Conservation (phyloP, 768 basidiomycete species). For the Leucosporidium yakuticum region DNA sequence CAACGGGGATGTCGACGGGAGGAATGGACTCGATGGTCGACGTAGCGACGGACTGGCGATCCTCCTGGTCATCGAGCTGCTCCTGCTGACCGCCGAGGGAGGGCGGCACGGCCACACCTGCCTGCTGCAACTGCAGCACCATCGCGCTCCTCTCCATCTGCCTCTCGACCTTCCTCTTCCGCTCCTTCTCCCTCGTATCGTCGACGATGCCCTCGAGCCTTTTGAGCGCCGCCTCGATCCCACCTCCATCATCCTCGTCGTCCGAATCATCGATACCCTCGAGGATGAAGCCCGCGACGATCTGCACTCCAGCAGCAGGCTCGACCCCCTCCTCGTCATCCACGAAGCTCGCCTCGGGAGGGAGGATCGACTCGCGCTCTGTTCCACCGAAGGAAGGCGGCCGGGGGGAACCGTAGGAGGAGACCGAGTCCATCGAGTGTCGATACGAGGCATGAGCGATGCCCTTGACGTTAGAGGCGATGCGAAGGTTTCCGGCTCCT, state of each 20-base stretch:
- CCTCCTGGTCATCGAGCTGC: too few relatives aligned
- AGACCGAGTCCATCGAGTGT: constrained; percentile 11
- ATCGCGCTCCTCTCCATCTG: constrained; percentile 34
- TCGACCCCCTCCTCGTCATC: constrained; percentile 26
- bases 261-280: constrained; percentile 49
- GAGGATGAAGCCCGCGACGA: constrained; percentile 55
- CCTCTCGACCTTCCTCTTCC: constrained; percentile 31
- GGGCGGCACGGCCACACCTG: too few relatives aligned
- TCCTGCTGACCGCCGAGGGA: too few relatives aligned
- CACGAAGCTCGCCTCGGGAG: constrained; percentile 1
- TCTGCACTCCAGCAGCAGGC: constrained; percentile 2
- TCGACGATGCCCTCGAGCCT: constrained; percentile 83
- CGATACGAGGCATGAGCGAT: not conserved
- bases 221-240: constrained; percentile 72
- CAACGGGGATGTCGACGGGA: too few relatives aligned
- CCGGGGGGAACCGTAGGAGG: constrained; percentile 13
- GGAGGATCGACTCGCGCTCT: constrained; percentile 22
- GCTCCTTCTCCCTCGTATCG: constrained; percentile 52
- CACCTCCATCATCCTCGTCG: constrained; percentile 60
- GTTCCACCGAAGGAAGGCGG: constrained; percentile 3
- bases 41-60: not conserved
- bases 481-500: constrained; percentile 28
- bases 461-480: constrained; percentile 2
- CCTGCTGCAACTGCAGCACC: too few relatives aligned
- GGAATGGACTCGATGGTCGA: not conserved